Percentiles rank a stretch among this genome's conserved stretches.
Evolutionary conservation across 371 early-diverging fungal genomes (phyloP).

Genomic region (Mucor circinelloides): DNA sequence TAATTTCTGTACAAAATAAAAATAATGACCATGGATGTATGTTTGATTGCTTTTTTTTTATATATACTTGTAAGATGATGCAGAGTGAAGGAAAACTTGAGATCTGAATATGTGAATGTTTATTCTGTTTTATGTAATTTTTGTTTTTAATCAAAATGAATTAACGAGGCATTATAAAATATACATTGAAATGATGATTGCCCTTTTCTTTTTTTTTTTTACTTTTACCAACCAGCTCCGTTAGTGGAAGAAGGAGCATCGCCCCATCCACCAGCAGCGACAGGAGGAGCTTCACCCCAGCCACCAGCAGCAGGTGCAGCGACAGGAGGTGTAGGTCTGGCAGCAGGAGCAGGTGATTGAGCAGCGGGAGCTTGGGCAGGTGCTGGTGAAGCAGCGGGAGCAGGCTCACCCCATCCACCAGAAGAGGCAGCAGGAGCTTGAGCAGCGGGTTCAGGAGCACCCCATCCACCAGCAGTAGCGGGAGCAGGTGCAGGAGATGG

Average conservation of each 20-base stretch:
- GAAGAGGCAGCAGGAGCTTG: slow-evolving; percentile 13
- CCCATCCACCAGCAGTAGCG: slow-evolving; percentile 29
- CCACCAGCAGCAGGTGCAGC: slow-evolving; percentile 35
- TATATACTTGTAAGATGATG: background rate
- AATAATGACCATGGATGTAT: background rate
- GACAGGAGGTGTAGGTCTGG: slow-evolving; percentile 26
- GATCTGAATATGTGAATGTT: background rate
- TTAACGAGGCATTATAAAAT: background rate
- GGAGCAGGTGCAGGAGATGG: slow-evolving; percentile 21
- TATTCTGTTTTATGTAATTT: background rate
- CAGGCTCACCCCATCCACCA: slow-evolving; percentile 36
- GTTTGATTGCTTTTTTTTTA: background rate
- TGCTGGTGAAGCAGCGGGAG: slow-evolving; percentile 17
- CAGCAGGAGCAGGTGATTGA: slow-evolving; percentile 8
- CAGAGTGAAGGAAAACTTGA: background rate
- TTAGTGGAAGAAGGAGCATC: slow-evolving; percentile 26
- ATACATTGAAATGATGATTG: background rate
- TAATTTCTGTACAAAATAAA: background rate
- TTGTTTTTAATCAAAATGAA: background rate
- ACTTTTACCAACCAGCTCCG: slow-evolving; percentile 33
- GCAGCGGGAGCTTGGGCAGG: slow-evolving; percentile 24
- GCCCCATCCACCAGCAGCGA: slow-evolving; percentile 38
- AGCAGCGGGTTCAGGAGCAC: slow-evolving; percentile 12
- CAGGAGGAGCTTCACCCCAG: slow-evolving; percentile 37
- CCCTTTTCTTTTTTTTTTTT: background rate